Conservation (phyloP, 1,284 basidiomycete species). For the Phlebopus sp. region DNA sequence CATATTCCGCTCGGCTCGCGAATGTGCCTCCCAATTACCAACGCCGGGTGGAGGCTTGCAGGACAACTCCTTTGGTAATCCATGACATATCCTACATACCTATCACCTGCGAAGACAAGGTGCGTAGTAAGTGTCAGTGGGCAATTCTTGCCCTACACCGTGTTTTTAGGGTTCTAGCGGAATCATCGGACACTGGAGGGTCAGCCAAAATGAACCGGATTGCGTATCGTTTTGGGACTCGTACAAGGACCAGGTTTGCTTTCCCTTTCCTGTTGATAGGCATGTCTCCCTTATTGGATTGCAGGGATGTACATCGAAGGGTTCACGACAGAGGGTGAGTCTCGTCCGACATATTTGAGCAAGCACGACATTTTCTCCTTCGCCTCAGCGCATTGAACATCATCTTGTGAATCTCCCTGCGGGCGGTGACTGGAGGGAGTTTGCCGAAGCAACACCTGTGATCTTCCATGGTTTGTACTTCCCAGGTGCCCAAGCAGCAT, state of each 20-base stretch:
- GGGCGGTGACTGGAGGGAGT: constrained; percentile 5
- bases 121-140: neutral
- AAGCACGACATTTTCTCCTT: neutral
- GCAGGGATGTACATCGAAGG: constrained; percentile 3
- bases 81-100: constrained; percentile 1
- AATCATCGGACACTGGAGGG: neutral
- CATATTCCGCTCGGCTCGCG: constrained; percentile 5
- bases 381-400: constrained; percentile 5
- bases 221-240: constrained; percentile 1
- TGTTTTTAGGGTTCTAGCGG: no score
- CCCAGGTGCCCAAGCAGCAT: neutral
- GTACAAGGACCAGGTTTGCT: constrained; percentile 4
- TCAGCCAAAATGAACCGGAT: constrained; percentile 3
- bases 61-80: neutral
- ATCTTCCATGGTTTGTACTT: constrained; percentile 5
- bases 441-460: constrained; percentile 4
- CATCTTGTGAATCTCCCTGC: constrained; percentile 1
- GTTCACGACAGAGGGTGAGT: constrained; percentile 8
- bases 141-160: neutral
- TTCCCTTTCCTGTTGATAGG: neutral
- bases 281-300: neutral
- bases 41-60: constrained; percentile 6
- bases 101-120: constrained; percentile 4
- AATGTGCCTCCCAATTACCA: constrained; percentile 4
- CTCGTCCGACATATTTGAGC: no score